Base-by-base conservation (phyloP, 2,329 filamentous ascomycete genomes). In the Claviceps quebecensis region DNA sequence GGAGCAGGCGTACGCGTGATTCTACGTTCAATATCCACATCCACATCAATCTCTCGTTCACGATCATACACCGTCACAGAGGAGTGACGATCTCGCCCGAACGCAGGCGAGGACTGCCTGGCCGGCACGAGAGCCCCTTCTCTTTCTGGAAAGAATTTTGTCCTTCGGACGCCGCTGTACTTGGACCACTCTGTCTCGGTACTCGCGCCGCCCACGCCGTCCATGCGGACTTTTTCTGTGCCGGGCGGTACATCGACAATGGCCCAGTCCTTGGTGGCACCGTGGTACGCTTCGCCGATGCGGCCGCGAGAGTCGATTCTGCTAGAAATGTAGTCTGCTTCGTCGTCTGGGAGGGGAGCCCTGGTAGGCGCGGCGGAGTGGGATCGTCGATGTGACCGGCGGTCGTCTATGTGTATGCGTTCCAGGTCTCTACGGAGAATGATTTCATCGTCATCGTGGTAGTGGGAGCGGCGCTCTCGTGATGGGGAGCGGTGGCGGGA, bases 221-320 rank as follows among this genome's bases (percentile, higher is more conserved):
- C 86, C 83, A 93, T 84, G 50, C 78, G 77, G n/a, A 93, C 83
- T 41, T 84, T 79, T 68, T 87, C 84, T 0, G 87, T 91, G 53
- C 87, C 87, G 0, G 87, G 86, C 1, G 87, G 87, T 40, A 94
- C 83, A 66, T 94, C 87, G 39, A 95, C 77, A 55, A 94, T 85
- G 50, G 80, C 76, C 87, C 88, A 94, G 60, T 81, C 84, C 56
- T 79, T 81, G 38, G 84, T 88, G 17, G 80, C 81, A 49, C 86
- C 86, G 59, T 85, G 78, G 64, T 76, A 81, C 22, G 84, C 86
- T 66, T 91, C 87, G 49, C 84, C 85, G 60, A 83, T 77, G 55
- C 78, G 79, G 19, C 79, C 81, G 34, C 85, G 79, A 14, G 71
- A 67, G 56, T 80, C 74, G 55, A 81, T 75, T 57, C 70, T 72